These are phyloP conservation scores for Zychaea mexicana DNA, from an alignment of 371 early-diverging fungal genomes.

Conservation along the genomic window DNA sequence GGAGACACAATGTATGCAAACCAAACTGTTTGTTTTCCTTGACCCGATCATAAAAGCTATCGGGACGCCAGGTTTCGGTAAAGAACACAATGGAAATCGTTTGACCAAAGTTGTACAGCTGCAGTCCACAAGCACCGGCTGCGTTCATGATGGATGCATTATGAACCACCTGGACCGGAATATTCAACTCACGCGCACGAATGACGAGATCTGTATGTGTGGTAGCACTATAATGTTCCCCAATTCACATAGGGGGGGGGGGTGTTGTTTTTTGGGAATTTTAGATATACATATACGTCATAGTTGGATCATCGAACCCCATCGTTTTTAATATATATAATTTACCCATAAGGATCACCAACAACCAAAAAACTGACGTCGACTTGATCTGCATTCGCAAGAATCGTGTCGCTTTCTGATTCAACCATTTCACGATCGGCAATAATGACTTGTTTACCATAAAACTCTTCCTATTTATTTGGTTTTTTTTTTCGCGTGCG, in stretches of 20 bases:
- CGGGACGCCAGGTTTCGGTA: constrained; percentile 95
- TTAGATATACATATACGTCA: neutral
- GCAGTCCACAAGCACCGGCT: constrained; percentile 97
- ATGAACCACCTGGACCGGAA: constrained; percentile 91
- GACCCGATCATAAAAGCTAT: constrained; percentile 96
- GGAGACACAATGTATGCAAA: constrained; percentile 96
- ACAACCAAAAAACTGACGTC: constrained; percentile 98
- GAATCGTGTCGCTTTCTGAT: constrained; percentile 87
- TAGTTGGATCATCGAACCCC: too few relatives aligned
- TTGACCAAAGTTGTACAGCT: constrained; percentile 98
- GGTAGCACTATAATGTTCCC: constrained; percentile 86
- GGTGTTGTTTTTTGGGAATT: too few relatives aligned
- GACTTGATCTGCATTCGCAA: constrained; percentile 83
- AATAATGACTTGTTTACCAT: constrained; percentile 81
- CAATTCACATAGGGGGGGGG: too few relatives aligned
- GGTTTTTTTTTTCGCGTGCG: neutral
- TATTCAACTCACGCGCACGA: constrained; percentile 88
- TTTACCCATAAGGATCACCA: constrained; percentile 96
- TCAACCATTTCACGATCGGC: constrained; percentile 99
- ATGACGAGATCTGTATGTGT: constrained; percentile 98
- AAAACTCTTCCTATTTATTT: constrained; percentile 77
- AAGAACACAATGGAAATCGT: constrained; percentile 99
- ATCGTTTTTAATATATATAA: neutral
- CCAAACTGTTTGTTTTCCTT: constrained; percentile 82
- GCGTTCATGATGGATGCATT: constrained; percentile 99